Base-by-base conservation (phyloP, 169 alveolate genomes). In the Eimeria necatrix region DNA sequence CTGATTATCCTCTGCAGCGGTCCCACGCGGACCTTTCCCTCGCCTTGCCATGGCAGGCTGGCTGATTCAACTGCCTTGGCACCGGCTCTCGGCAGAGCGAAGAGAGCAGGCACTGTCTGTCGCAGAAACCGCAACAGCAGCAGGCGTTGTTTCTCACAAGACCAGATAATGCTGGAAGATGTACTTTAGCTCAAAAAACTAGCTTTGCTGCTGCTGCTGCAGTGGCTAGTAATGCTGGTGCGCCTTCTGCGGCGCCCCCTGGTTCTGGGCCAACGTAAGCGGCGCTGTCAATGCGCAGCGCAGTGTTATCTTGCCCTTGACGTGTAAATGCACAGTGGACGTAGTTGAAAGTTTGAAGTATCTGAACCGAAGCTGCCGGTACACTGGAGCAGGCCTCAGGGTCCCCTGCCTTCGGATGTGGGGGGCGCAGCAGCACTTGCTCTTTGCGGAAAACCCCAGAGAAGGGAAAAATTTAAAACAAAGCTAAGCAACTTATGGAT, bases 341-440 rank as follows among this genome's bases (percentile, higher is more conserved):
- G 51, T 49, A 81, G 70, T 48, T 22, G 68, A 56, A 56, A 24
- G 73, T 24, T 22, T 53, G 52, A 22, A 81, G 22, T 56, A 81
- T 26, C 26, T 76, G 4, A 20, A 52, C 18, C 90, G 73, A 56
- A 81, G 73, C 74, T 81, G 51, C 73, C 53, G 53, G 74, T 51
- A 81, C 90, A 81, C 90, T 26, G 73, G 70, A 56, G 90, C 73
- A 81, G 74, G 90, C 90, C 73, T 56, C 86, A 46, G 90, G 90
- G 90, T 51, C 90, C 90, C 90, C 52, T 52, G 74, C 90, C 90
- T 81, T 81, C 90, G 26, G 73, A 10, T 81, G 90, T 81, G 90
- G 90, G 90, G 90, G 73, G 74, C 90, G 41, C 90, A 18, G 90
- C 70, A 71, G 52, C 52, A 68, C 56, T 81, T 22, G 46, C 86